Evolutionary conservation across 805 yeast genomes (phyloP).

Genomic region (Lipomyces yamadae): DNA sequence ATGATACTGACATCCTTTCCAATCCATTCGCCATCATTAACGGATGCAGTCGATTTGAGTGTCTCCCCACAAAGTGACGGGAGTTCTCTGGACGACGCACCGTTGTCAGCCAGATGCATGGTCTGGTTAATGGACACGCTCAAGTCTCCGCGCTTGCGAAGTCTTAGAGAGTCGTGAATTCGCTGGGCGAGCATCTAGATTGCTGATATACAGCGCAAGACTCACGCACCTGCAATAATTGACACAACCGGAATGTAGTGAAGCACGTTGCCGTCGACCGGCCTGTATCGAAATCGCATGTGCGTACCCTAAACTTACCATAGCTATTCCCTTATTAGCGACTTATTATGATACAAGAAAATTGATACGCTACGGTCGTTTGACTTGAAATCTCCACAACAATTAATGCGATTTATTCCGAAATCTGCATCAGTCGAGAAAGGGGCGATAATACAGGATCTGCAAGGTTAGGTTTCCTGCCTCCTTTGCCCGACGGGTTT

Average conservation of each 20-base stretch:
- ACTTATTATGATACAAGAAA: too few relatives aligned
- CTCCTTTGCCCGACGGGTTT: too few relatives aligned
- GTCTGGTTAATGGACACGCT: background rate
- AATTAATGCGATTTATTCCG: background rate
- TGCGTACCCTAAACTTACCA: background rate
- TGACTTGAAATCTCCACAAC: background rate
- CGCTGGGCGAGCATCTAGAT: conserved; percentile 4
- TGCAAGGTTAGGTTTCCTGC: too few relatives aligned
- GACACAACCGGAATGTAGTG: background rate
- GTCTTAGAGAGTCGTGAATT: conserved; percentile 4
- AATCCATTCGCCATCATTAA: background rate
- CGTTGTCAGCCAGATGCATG: background rate
- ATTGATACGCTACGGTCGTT: too few relatives aligned
- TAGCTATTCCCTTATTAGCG: background rate
- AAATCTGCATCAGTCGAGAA: too few relatives aligned
- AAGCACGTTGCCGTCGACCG: background rate
- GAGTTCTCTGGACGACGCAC: background rate
- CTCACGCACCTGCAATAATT: background rate
- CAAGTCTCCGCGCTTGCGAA: conserved; percentile 6
- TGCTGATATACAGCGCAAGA: background rate
- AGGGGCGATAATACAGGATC: too few relatives aligned
- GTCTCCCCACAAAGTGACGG: background rate
- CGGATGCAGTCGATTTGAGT: background rate
- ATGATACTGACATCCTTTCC: background rate
- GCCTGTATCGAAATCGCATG: background rate